These are phyloP conservation scores for Aspergillus saccharolyticus DNA, from an alignment of 495 filamentous ascomycete species.

Conservation along the genomic window DNA sequence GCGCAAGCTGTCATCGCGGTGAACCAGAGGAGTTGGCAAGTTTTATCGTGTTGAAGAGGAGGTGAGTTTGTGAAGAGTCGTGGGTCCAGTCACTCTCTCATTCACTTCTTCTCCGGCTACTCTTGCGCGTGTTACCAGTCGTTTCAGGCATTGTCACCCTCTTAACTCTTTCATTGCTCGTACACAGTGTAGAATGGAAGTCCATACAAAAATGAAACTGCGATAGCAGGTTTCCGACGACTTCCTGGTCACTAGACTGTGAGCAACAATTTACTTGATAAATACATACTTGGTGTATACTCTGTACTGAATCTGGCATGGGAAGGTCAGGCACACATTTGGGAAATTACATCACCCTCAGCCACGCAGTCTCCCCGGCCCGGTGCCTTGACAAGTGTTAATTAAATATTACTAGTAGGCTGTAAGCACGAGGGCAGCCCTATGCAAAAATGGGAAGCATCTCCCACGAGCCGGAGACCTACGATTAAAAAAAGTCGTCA, in stretches of 20 bases:
- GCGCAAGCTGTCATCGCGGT: background rate
- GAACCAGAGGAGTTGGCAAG: background rate
- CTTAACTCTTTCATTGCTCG: too few species aligned
- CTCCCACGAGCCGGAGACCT: background rate
- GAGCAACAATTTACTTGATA: too few species aligned
- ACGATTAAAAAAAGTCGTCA: background rate
- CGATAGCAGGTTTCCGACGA: too few species aligned
- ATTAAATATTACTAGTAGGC: too few species aligned
- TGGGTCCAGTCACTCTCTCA: background rate
- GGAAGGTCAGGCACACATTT: background rate
- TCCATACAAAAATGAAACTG: too few species aligned
- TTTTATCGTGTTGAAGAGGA: background rate
- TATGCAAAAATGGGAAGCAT: background rate
- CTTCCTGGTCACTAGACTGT: too few species aligned
- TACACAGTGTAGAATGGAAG: too few species aligned
- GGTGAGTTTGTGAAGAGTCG: background rate
- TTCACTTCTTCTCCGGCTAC: too few species aligned
- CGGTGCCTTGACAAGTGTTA: background rate
- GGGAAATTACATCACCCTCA: background rate
- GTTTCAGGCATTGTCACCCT: too few species aligned
- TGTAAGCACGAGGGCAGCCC: background rate
- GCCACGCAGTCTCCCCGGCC: background rate
- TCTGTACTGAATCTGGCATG: too few species aligned
- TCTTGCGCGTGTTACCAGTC: too few species aligned
- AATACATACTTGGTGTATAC: too few species aligned